Evolutionary conservation across 495 filamentous ascomycete genomes (phyloP), one percentile per base, ranked within the genome.

Genomic region (Podospora appendiculata): DNA sequence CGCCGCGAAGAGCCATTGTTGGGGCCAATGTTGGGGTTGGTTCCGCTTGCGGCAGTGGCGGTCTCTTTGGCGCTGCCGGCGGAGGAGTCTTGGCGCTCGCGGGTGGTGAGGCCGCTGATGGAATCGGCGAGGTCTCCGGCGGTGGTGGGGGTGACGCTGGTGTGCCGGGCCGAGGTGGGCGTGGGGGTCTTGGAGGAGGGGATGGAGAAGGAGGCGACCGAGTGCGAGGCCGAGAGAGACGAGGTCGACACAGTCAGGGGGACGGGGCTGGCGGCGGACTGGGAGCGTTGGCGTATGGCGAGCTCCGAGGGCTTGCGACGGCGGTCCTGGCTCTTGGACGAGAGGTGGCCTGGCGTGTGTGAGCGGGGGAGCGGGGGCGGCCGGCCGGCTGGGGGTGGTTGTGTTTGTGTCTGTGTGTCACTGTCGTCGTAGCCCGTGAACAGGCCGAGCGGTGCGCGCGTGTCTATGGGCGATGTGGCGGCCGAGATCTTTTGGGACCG

Each of bases 321-420:
- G 58, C 71, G 66, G 53, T 69, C 72, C 48, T 73, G 65, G 54
- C 72, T 69, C 63, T 73, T 77, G 39, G 71, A 68, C 5, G 76
- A 65, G 45, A 80, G 70, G 50, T 79, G 77, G 48, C 77, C 77
- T 4, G 77, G 77, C 0, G 77, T 79, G 53, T 79, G 78, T 43
- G 72, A 79, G 51, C 78, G 66, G 18, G 62, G 60, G 25, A 73
- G 59, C 49, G 67, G 62, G 32, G 68, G 55, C 14, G 71, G 59
- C 50, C 64, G 61, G 32, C 67, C 63, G 2, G 25, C 19, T 52
- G 54, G 45, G 45, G 44, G 19, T 61, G 62, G 47, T 46, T 47
- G 14, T 53, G 46, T 65, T 46, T 47, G 14, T 53, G 46, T 65
- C 58, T 16, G 38, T 12, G 38, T 41, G 52, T 32, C 16, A 33